Evolutionary conservation across 768 basidiomycete species (phyloP), one percentile per base, ranked within the genome.

Genomic region (Russula earlei): DNA sequence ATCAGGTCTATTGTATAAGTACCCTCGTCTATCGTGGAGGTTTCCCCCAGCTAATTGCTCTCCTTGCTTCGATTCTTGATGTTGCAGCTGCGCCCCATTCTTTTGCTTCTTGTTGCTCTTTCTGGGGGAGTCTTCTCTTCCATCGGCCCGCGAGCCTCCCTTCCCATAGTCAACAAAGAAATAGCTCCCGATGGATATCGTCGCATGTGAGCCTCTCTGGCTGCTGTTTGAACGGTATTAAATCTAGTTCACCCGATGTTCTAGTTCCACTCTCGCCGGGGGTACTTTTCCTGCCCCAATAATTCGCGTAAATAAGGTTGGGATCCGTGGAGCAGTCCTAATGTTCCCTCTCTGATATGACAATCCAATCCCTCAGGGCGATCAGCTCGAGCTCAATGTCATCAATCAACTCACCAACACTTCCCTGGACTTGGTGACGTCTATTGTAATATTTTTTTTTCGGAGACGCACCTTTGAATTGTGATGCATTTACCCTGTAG

Each of bases 231-330:
- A 14, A n/a, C 8, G 15, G 3, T n/a, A 22, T 44, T 15, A 17
- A 17, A 44, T 27, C 15, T 12, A 15, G 25, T 9, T 7, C 10
- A 44, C 14, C 34, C 5, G 15, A 17, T 17, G 7, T 15, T 17
- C 14, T 17, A 76, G 75, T 33, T 61, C 77, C 15, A 67, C 71
- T 1, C 66, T 80, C 33, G 75, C 75, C 27, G 70, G 69, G 29
- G 76, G 76, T 20, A 65, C 59, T 2, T 76, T 77, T 48, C 80
- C 76, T 2, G 79, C 75, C 3, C 76, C 77, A 12, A 60, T 77
- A 20, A 76, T 81, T 58, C 63, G 51, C 17, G 74, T 68, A 11
- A 65, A 70, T 24, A 81, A 54, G 44, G 44, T n/a, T 54, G 14
- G 10, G 22, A 8, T 19, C 9, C 7, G 5, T 14, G 12, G 34